A percentile compares a stretch with the other conserved stretches of the same genome.
Conservation (phyloP, 352 stramenopile species). For the Aphanomyces astaci region DNA sequence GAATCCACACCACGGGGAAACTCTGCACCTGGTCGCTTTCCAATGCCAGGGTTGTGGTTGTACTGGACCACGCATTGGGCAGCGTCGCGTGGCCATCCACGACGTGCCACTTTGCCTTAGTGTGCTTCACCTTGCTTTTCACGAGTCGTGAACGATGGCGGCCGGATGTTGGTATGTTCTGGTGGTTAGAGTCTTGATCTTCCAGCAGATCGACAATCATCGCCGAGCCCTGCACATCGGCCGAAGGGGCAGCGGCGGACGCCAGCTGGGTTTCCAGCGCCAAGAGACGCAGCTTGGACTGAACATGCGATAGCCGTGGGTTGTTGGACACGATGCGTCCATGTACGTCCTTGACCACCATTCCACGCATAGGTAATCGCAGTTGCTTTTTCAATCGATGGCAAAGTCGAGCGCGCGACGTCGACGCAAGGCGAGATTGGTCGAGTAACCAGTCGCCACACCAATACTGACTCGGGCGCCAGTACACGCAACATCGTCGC, state of each 20-base stretch:
- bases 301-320: background rate
- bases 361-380: background rate
- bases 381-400: background rate
- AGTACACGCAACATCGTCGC: background rate
- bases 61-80: background rate
- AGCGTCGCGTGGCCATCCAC: background rate
- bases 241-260: background rate
- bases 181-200: too few species aligned
- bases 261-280: slow-evolving; percentile 8
- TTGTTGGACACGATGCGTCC: slow-evolving; percentile 12
- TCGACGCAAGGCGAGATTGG: background rate
- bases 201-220: background rate
- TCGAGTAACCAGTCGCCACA: slow-evolving; percentile 13
- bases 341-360: slow-evolving; percentile 11
- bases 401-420: background rate
- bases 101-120: background rate
- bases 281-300: slow-evolving; percentile 16
- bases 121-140: too few species aligned
- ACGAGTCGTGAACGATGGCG: too few species aligned
- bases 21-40: background rate
- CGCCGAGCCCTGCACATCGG: background rate
- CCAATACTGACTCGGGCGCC: slow-evolving; percentile 7
- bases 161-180: too few species aligned
- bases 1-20: slow-evolving; percentile 14
- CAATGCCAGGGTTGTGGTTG: background rate